Percentiles rank a stretch among this genome's conserved stretches.
Evolutionary conservation across 179 eudicot genomes (phyloP).

Genomic region (Carnegiea gigantea): DNA sequence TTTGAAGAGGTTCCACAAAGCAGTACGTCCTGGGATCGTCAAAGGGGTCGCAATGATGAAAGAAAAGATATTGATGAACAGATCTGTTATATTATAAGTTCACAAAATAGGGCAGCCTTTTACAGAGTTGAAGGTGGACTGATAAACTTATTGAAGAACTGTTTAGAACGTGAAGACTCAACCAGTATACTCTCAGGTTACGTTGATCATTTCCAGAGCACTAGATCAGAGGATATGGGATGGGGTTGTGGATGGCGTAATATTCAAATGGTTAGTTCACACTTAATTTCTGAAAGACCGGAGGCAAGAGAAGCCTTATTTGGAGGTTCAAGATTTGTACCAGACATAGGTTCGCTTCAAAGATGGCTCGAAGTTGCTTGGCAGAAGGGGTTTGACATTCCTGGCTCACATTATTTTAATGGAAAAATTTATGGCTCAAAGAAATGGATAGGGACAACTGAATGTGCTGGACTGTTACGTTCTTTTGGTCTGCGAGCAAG

Average conservation of each 20-base stretch:
- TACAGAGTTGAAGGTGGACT: conserved; percentile 54
- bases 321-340: conserved; percentile 88
- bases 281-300: conserved; percentile 57
- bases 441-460: conserved; percentile 95
- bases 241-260: conserved; percentile 99
- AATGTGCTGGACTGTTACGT: conserved; percentile 81
- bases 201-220: conserved; percentile 79
- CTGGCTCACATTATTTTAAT: conserved; percentile 57
- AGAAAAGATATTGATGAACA: conserved; percentile 40
- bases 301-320: conserved; percentile 62
- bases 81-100: conserved; percentile 32
- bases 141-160: conserved; percentile 50
- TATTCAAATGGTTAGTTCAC: conserved; percentile 86
- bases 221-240: conserved; percentile 62
- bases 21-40: conserved; percentile 35
- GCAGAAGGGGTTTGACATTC: conserved; percentile 70
- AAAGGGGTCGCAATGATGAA: conserved; percentile 16
- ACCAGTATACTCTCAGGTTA: conserved; percentile 62
- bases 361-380: conserved; percentile 97
- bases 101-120: conserved; percentile 47
- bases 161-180: conserved; percentile 64
- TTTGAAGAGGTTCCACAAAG: conserved; percentile 31
- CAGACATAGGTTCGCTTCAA: conserved; percentile 79
- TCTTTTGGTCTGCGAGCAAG: conserved; percentile 94
- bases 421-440: conserved; percentile 59